Percentiles rank a stretch among this genome's conserved stretches.
Conservation (phyloP, 768 basidiomycete species). For the Rhodotorula kratochvilovae region DNA sequence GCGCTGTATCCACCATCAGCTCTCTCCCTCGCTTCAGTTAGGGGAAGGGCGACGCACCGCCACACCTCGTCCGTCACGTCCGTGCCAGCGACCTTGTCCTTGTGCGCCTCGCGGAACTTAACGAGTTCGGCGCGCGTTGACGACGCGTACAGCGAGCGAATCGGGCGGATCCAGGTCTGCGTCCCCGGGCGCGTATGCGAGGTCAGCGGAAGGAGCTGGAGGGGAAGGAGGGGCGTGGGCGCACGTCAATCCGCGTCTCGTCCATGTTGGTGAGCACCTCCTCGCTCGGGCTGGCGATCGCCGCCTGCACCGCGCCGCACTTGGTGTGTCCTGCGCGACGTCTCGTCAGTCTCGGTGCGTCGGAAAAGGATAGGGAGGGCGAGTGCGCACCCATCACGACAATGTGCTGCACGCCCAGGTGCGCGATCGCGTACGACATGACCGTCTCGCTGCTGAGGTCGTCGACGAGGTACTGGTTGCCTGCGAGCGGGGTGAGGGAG, state of each 20-base stretch:
- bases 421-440: constrained; percentile 21
- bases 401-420: constrained; percentile 22
- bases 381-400: constrained; percentile 10
- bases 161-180: constrained; percentile 27
- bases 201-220: neutral
- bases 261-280: constrained; percentile 10
- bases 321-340: constrained; percentile 9
- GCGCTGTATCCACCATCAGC: no score
- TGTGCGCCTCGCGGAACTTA: constrained; percentile 6
- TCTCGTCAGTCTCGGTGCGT: neutral
- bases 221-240: neutral
- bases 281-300: constrained; percentile 4
- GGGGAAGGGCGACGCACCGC: neutral
- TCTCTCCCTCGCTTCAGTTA: no score
- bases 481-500: neutral
- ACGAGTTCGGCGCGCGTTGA: constrained; percentile 17
- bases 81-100: neutral
- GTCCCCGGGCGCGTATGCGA: neutral
- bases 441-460: constrained; percentile 27
- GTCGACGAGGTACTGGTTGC: constrained; percentile 26
- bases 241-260: constrained; percentile 20
- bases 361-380: neutral
- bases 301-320: constrained; percentile 26
- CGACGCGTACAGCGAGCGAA: constrained; percentile 9
- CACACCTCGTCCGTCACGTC: constrained; percentile 13